Evolutionary conservation across 352 stramenopile species (phyloP), one percentile per base, ranked within the genome.

Genomic region (Phytophthora foliorum): DNA sequence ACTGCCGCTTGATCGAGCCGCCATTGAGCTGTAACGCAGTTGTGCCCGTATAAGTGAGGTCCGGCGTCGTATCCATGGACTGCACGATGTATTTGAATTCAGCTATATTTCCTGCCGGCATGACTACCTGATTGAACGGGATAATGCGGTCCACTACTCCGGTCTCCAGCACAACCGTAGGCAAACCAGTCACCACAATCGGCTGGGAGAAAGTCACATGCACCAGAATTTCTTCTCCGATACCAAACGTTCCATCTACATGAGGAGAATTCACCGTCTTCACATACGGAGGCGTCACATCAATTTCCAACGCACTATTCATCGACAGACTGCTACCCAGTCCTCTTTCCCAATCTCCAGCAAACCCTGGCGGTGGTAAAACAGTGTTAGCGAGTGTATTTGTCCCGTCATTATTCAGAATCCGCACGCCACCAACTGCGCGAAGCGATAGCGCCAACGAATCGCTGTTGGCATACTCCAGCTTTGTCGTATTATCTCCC

Each of bases 81-180:
- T 93, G 86, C 0, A 95, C 84, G 11, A 85, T 75, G 64, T 96
- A 96, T 16, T 67, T 73, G 27, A 96, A 96, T 63, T 91, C 75
- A 0, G 77, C 72, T 31, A 89, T 80, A 25, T 68, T 81, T 0
- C 69, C 71, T n/a, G 72, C 68, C 0, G 49, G 61, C 8, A 74
- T 54, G 0, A 89, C 54, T 3, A 88, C 81, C 36, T 80, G 81
- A 4, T 50, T 69, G 34, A 92, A 90, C 10, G 79, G 75, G 8
- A 88, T 71, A 45, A 86, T 89, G 17, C 84, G 84, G 64, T 90
- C 78, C 13, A 92, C 77, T 34, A 78, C 42, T 2, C 86, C 84
- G 0, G 86, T 94, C 32, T 89, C 82, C 5, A 94, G 64, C 4
- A 92, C 78, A 27, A 94, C 54, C 6, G 80, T 91, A 5, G 86